phyloP scores from a whole-genome alignment of 2,329 filamentous ascomycete genomes.

The Knoxdaviesia capensis region DNA sequence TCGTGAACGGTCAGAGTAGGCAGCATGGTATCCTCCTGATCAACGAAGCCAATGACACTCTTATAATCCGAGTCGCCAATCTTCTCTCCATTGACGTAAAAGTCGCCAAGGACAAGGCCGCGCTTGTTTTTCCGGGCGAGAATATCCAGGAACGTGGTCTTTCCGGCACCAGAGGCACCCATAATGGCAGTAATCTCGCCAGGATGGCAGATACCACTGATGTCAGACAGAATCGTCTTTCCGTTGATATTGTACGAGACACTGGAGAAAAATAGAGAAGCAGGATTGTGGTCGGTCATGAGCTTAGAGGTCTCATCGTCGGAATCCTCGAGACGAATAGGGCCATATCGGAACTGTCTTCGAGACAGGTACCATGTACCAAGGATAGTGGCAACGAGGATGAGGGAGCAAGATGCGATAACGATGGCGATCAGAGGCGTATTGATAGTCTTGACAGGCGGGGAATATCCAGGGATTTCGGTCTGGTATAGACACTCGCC shows the following conservation, averaged over 20 bases:
- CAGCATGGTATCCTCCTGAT: constrained; percentile 95
- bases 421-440: constrained; percentile 88
- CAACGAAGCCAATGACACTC: constrained; percentile 86
- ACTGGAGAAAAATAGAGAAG: constrained; percentile 71
- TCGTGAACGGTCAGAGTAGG: constrained; percentile 93
- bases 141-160: constrained; percentile 93
- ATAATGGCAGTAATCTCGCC: constrained; percentile 97
- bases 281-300: constrained; percentile 80
- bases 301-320: constrained; percentile 76
- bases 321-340: constrained; percentile 71
- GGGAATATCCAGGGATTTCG: constrained; percentile 76
- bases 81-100: constrained; percentile 86
- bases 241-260: constrained; percentile 76
- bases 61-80: constrained; percentile 70
- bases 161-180: constrained; percentile 92
- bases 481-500: constrained; percentile 90
- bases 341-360: constrained; percentile 46
- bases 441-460: constrained; percentile 86
- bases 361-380: constrained; percentile 75
- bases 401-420: constrained; percentile 69
- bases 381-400: constrained; percentile 73
- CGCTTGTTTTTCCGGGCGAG: constrained; percentile 93
- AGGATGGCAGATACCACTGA: constrained; percentile 74
- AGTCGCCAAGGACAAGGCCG: constrained; percentile 56
- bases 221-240: constrained; percentile 61